Conservation (phyloP, 495 filamentous ascomycete species). For the Hypoxylon lienhwacheense region DNA sequence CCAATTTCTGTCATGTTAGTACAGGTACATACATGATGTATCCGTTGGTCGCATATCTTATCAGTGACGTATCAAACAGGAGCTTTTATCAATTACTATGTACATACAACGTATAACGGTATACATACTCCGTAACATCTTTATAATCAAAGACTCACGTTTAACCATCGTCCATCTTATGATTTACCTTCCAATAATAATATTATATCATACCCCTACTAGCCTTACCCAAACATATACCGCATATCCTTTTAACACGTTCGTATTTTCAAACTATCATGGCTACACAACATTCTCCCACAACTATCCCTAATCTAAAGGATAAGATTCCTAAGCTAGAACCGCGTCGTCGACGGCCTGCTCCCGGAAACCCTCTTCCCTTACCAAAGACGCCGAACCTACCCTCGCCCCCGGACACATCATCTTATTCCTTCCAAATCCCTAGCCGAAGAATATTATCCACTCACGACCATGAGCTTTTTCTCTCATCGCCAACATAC, state of each 20-base stretch:
- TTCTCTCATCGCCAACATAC: conserved; percentile 76
- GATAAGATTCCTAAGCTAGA: conserved; percentile 69
- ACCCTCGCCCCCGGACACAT: conserved; percentile 67
- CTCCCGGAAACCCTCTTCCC: conserved; percentile 60
- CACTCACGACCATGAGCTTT: conserved; percentile 74
- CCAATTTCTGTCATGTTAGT: too few relatives aligned
- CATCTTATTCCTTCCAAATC: conserved; percentile 60
- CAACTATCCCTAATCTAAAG: conserved; percentile 58
- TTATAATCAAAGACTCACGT: conserved; percentile 23
- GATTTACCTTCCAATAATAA: background rate
- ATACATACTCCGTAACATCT: conserved; percentile 5
- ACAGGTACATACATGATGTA: too few relatives aligned
- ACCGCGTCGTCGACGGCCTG: conserved; percentile 60
- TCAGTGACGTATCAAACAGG: too few relatives aligned
- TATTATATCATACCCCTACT: background rate
- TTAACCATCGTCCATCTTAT: too few relatives aligned
- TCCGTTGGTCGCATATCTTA: too few relatives aligned
- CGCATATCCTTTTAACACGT: background rate
- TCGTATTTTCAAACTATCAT: conserved; percentile 13
- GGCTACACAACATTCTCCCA: conserved; percentile 35
- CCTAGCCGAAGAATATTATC: conserved; percentile 82
- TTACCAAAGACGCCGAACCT: conserved; percentile 72
- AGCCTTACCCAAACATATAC: background rate
- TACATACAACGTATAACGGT: background rate
- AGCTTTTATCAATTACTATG: too few relatives aligned